These are phyloP conservation scores for Macrocystidia cucumis DNA, from an alignment of 1,284 basidiomycete species.

Conservation along the genomic window DNA sequence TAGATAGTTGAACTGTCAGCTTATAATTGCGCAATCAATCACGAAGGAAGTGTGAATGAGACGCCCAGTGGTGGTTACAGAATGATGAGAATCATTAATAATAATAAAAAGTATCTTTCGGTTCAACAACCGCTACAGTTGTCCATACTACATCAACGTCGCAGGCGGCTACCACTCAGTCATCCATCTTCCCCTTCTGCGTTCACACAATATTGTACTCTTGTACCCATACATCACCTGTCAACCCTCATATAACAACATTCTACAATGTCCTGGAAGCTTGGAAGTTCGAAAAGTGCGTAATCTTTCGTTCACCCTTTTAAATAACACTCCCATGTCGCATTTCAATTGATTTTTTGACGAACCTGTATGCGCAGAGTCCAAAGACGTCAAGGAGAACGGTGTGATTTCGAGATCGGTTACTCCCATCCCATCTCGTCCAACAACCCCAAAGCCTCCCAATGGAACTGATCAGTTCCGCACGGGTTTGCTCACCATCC, in stretches of 20 bases:
- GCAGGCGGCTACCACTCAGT: conserved; percentile 12
- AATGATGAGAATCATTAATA: too few relatives aligned
- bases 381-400: conserved; percentile 62
- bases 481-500: conserved; percentile 79
- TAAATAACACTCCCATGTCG: conserved; percentile 4
- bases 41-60: too few relatives aligned
- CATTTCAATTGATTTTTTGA: too few relatives aligned
- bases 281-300: conserved; percentile 34
- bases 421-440: conserved; percentile 67
- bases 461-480: conserved; percentile 56
- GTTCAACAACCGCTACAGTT: too few relatives aligned
- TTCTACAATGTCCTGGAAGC: conserved; percentile 32
- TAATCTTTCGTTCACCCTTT: conserved; percentile 5
- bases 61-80: too few relatives aligned
- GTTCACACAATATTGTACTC: conserved; percentile 3
- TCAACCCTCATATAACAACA: conserved; percentile 4
- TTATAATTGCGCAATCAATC: too few relatives aligned
- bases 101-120: too few relatives aligned
- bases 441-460: conserved; percentile 61
- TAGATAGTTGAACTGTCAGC: too few relatives aligned
- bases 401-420: conserved; percentile 62
- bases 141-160: conserved; percentile 10
- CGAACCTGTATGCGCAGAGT: too few relatives aligned
- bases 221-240: conserved; percentile 7
- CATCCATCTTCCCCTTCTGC: too few relatives aligned